Percentiles rank a stretch among this genome's conserved stretches.
Conservation (phyloP, 2,329 filamentous ascomycete genomes). For the Talaromyces piceae region DNA sequence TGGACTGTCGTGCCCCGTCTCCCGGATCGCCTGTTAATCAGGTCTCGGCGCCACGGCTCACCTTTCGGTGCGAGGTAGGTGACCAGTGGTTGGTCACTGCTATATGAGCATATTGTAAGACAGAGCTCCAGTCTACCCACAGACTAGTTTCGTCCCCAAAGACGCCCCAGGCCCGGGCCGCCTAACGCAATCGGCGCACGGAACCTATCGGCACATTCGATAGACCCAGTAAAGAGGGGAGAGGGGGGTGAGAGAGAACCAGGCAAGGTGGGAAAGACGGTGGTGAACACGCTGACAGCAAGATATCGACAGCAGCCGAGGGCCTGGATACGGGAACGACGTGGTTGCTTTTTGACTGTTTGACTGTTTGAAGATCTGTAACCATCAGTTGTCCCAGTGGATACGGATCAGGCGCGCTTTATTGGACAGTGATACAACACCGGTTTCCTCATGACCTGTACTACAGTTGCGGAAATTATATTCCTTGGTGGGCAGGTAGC, state of each 20-base stretch:
- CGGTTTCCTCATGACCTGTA: not conserved
- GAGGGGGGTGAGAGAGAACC: not conserved
- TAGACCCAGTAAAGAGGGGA: not conserved
- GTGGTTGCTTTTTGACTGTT: not conserved
- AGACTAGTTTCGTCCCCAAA: not conserved
- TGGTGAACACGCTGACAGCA: not conserved
- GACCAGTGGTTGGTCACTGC: not conserved
- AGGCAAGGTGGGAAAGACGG: not conserved
- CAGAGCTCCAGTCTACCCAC: not conserved
- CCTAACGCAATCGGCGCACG: not conserved
- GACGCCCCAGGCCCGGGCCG: not conserved
- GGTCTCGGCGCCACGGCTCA: not conserved
- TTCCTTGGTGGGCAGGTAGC: not conserved
- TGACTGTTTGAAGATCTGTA: not conserved
- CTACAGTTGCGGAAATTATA: not conserved
- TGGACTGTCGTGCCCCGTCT: not conserved
- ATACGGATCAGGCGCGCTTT: not conserved
- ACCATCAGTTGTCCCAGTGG: not conserved
- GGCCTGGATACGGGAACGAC: not conserved
- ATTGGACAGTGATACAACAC: not conserved
- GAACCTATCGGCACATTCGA: not conserved
- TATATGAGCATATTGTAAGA: not conserved
- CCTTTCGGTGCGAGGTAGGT: not conserved
- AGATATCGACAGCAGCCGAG: not conserved
- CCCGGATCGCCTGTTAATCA: not conserved